Evolutionary conservation across 2,329 filamentous ascomycete genomes (phyloP), one percentile per base, ranked within the genome.

Genomic region (Emmonsia crescens): DNA sequence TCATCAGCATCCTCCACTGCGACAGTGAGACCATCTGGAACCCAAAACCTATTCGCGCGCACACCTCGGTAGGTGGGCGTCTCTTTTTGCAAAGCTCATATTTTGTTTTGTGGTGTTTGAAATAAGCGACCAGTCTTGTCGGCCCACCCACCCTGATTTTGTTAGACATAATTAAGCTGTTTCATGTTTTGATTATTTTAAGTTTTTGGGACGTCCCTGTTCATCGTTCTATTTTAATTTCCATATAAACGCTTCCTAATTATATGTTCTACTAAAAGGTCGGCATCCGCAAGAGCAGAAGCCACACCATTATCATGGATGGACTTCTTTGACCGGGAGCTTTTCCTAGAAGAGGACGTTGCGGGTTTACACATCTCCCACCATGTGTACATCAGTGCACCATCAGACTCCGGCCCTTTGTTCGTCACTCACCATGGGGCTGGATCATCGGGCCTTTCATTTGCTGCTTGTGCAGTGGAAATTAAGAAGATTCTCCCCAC

Each of bases 361-460:
- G 66, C 71, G 44, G 71, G 68, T 24, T 64, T 74, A 44, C 73
- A 77, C 27, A 83, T 90, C 49, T 83, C 80, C 59, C 88, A 92
- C 71, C 94, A 99, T 78, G 89, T 85, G 62, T 97, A 97, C 74
- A 80, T 97, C 51, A 96, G 86, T 24, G 91, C 91, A 0, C 92
- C 93, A 0, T 70, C 73, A 1, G 85, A 82, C 44, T 82, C 83
- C 64, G 89, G 88, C 0, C 91, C 93, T 0, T 79, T 99, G 5
- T 92, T 99, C 74, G 88, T 97, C 63, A 90, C 89, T 76, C 94
- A 99, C 72, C 94, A 99, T 76, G 94, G 94, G 46, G 94, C 90
- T 48, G 94, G 94, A 19, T 96, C 92, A 3, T 96, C 92, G 0
- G 95, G 89, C 6, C 83, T 97, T 62, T 96, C 91, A 2, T 99